Conservation (phyloP, 2,329 filamentous ascomycete genomes). For the Immersiporthe knoxdaviesiana region DNA sequence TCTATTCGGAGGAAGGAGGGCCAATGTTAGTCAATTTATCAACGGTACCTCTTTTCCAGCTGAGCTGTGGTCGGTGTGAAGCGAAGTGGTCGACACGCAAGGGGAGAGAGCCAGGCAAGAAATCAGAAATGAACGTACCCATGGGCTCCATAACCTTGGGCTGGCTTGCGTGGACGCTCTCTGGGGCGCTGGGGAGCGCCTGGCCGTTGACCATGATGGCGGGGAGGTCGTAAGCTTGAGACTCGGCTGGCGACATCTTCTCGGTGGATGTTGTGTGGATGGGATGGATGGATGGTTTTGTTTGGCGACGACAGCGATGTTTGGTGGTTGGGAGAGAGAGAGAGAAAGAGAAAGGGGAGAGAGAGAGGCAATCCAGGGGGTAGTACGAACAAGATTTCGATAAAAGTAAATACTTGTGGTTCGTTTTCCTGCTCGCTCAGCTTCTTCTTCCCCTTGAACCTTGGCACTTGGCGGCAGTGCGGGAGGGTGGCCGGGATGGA, state of each 20-base stretch:
- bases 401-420: not conserved
- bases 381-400: not conserved
- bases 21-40: not conserved
- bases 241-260: constrained; percentile 24
- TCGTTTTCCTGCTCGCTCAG: not conserved
- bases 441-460: not conserved
- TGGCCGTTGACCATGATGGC: constrained; percentile 25
- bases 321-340: not conserved
- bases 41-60: not conserved
- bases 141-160: constrained; percentile 22
- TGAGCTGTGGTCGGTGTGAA: not conserved
- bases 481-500: constrained; percentile 8
- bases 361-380: not conserved
- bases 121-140: constrained; percentile 14
- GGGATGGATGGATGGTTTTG: not conserved
- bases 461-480: constrained; percentile 1
- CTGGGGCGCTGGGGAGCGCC: constrained; percentile 17
- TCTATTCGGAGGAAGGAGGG: constrained; percentile 30
- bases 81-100: not conserved
- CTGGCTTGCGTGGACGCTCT: constrained; percentile 18
- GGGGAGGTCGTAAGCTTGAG: constrained; percentile 13
- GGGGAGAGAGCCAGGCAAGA: not conserved
- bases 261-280: constrained; percentile 7
- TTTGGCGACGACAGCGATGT: not conserved
- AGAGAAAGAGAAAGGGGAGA: not conserved